Evolutionary conservation across 2,329 filamentous ascomycete species (phyloP).

Genomic region (Monosporascus sp.): DNA sequence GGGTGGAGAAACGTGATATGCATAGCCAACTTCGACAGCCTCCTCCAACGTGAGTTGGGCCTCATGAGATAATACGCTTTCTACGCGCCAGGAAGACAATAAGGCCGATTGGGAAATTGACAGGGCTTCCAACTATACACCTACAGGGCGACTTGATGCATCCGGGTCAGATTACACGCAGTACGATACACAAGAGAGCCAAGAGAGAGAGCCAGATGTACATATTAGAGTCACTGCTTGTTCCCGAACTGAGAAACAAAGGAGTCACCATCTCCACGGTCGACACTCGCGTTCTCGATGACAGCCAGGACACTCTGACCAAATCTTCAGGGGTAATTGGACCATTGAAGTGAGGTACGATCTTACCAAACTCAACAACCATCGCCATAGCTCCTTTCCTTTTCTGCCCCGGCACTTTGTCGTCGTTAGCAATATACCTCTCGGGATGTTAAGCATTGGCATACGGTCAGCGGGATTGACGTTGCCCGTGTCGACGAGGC

Average conservation of each 20-base stretch:
- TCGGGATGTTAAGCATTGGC: background rate
- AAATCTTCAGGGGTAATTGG: constrained; percentile 15
- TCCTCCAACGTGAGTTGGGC: too few relatives aligned
- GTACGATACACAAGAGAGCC: too few relatives aligned
- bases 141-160: too few relatives aligned
- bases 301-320: constrained; percentile 12
- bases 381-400: constrained; percentile 4
- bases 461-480: background rate
- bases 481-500: background rate
- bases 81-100: too few relatives aligned
- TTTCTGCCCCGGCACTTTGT: constrained; percentile 1
- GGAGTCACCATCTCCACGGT: constrained; percentile 34
- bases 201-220: too few relatives aligned
- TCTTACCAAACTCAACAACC: constrained; percentile 7
- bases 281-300: constrained; percentile 18
- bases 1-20: too few relatives aligned
- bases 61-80: too few relatives aligned
- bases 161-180: too few relatives aligned
- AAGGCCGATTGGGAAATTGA: too few relatives aligned
- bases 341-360: constrained; percentile 20
- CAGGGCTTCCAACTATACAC: too few relatives aligned
- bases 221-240: constrained; percentile 43
- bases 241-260: constrained; percentile 51
- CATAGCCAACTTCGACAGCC: too few relatives aligned
- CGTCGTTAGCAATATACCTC: too few relatives aligned